Evolutionary conservation across 208 protist genomes (phyloP), one percentile per base, ranked within the genome.

Genomic region (Crithidia brevicula): DNA sequence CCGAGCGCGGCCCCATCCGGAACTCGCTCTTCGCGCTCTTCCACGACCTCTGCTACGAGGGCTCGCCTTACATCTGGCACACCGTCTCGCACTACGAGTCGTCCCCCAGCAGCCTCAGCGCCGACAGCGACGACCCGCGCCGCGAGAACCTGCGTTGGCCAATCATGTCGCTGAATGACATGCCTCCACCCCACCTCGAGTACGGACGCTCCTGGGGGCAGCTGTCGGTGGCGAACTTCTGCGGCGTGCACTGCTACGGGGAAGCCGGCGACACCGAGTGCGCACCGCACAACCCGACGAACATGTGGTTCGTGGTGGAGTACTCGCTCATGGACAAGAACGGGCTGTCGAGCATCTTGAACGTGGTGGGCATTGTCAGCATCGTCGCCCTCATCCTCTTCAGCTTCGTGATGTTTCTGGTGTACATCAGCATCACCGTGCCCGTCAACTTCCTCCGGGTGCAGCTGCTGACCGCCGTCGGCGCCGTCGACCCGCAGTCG

Each of bases 381-480:
- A 81, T 84, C 36, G 54, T 77, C 18, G 83, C 80, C 27, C 65
- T 89, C 4, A 46, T 88, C 15, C 27, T 92, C 38, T 91, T 92
- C 52, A 77, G 77, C 22, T 42, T 79, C 36, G 72, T 92, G 22
- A 40, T 92, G 49, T 40, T 83, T 7, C 47, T 89, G 45, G 74
- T 73, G 22, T 93, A 93, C 72, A 27, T 93, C 54, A 92, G 88
- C 64, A 86, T 96, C 47, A 85, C 75, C 47, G 74, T 86, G 16
- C 91, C 91, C 3, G 70, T 96, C 2, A 56, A 86, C 54, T 81
- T 89, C 33, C 61, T 96, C 11, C 85, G 81, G 6, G 77, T 62
- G 43, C 79, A 91, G 40, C 73, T 96, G 31, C 61, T 91, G 64
- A 57, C 61, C 30, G 75, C 83, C 9, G 66, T 89, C 43, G 80